These are phyloP conservation scores for Fusarium odoratissimum DNA, from an alignment of 2,329 filamentous ascomycete species.

Conservation along the genomic window DNA sequence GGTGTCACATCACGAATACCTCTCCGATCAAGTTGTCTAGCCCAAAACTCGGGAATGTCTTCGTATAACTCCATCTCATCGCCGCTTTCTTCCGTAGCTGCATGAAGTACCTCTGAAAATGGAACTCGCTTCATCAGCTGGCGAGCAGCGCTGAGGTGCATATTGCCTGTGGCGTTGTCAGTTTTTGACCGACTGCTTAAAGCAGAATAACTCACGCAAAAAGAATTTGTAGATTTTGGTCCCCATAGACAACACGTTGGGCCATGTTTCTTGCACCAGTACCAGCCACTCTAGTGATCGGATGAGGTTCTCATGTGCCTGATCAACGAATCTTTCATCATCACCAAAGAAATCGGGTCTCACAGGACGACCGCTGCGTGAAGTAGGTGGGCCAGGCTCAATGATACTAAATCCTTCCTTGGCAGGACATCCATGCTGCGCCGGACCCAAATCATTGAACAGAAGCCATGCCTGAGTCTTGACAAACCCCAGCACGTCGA, in stretches of 20 bases:
- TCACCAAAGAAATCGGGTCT: slow-evolving; percentile 77
- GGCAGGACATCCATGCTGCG: slow-evolving; percentile 50
- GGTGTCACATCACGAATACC: slow-evolving; percentile 51
- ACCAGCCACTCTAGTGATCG: slow-evolving; percentile 87
- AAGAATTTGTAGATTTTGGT: slow-evolving; percentile 84
- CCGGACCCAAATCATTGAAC: slow-evolving; percentile 58
- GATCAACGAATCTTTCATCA: slow-evolving; percentile 63
- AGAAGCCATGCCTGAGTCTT: slow-evolving; percentile 71
- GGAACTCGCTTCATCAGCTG: slow-evolving; percentile 63
- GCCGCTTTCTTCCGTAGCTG: slow-evolving; percentile 53
- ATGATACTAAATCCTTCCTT: slow-evolving; percentile 64
- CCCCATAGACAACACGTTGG: slow-evolving; percentile 74
- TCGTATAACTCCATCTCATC: slow-evolving; percentile 54
- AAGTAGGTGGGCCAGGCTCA: slow-evolving; percentile 50
- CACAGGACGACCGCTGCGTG: slow-evolving; percentile 69
- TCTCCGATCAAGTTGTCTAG: slow-evolving; percentile 51
- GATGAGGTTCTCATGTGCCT: slow-evolving; percentile 78
- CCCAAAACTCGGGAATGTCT: slow-evolving; percentile 54
- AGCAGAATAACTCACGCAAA: slow-evolving; percentile 71
- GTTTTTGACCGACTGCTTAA: neutral
- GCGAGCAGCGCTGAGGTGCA: slow-evolving; percentile 66
- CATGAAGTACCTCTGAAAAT: slow-evolving; percentile 61
- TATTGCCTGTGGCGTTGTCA: slow-evolving; percentile 54
- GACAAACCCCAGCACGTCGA: slow-evolving; percentile 81
- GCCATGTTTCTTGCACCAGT: slow-evolving; percentile 78